A percentile compares a stretch with the other conserved stretches of the same genome.
Conservation (phyloP, 345 rosid species). For the Erysimum cheiranthoides region DNA sequence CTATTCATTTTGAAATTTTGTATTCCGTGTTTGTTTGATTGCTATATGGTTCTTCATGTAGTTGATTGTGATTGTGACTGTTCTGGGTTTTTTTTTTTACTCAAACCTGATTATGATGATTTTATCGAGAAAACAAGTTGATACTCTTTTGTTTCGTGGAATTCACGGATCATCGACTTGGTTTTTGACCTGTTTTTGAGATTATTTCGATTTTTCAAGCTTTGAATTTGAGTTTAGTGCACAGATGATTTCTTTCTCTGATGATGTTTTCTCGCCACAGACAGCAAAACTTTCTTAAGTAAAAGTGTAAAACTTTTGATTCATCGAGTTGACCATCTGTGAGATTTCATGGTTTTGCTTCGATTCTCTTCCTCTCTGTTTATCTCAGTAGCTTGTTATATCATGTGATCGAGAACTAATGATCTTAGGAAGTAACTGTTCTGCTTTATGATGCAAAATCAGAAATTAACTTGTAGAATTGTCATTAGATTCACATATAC, state of each 20-base stretch:
- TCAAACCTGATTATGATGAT: slow-evolving; percentile 7
- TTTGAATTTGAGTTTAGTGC: slow-evolving; percentile 34
- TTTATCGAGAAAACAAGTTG: slow-evolving; percentile 2
- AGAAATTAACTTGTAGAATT: not conserved
- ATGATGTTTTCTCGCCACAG: slow-evolving; percentile 27
- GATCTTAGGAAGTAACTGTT: not conserved
- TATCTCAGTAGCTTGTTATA: not conserved
- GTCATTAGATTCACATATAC: not conserved
- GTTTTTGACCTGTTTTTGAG: not conserved
- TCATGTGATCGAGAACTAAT: slow-evolving; percentile 20
- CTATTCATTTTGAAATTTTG: not conserved
- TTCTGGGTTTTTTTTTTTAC: slow-evolving; percentile 7
- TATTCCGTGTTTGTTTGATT: not conserved
- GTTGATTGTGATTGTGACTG: slow-evolving; percentile 32
- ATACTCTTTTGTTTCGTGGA: not conserved
- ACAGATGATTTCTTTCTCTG: slow-evolving; percentile 23
- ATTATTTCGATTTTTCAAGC: not conserved
- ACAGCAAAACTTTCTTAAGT: not conserved
- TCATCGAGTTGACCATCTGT: slow-evolving; percentile 42
- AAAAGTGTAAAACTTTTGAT: not conserved
- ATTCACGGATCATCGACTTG: not conserved
- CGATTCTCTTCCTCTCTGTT: slow-evolving; percentile 12
- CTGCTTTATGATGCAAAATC: slow-evolving; percentile 17
- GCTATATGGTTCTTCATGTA: not conserved
- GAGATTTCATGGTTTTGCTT: slow-evolving; percentile 13